Conservation (phyloP, 2,329 filamentous ascomycete species). For the Cladosporium sp. region DNA sequence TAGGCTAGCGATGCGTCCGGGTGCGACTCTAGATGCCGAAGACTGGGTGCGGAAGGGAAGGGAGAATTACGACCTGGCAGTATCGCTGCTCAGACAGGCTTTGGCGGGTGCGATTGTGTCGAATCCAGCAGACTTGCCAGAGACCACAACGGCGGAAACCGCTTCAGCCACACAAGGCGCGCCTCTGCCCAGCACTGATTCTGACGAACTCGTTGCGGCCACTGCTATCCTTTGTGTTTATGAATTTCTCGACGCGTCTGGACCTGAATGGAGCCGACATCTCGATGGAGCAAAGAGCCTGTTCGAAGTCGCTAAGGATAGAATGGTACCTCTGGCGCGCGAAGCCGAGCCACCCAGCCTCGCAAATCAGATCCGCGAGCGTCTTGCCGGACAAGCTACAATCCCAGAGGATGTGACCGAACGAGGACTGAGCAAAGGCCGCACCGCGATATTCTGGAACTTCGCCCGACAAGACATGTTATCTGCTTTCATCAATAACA, state of each 20-base stretch:
- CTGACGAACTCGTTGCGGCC: constrained; percentile 64
- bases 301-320: constrained; percentile 56
- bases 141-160: constrained; percentile 27
- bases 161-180: constrained; percentile 24
- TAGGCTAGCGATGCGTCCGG: constrained; percentile 53
- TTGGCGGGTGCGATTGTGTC: constrained; percentile 32
- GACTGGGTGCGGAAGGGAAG: constrained; percentile 59
- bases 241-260: constrained; percentile 66
- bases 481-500: constrained; percentile 64
- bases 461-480: constrained; percentile 67
- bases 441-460: constrained; percentile 66
- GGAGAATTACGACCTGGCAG: constrained; percentile 57
- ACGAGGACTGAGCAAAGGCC: constrained; percentile 47
- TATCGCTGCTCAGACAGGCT: constrained; percentile 36
- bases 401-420: constrained; percentile 18
- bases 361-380: constrained; percentile 25
- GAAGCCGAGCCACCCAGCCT: constrained; percentile 38
- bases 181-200: constrained; percentile 42
- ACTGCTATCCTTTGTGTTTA: constrained; percentile 68
- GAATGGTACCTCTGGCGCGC: constrained; percentile 48
- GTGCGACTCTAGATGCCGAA: constrained; percentile 37
- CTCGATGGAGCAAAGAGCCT: constrained; percentile 65
- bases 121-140: constrained; percentile 29
- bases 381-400: constrained; percentile 15
- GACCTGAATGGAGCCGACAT: constrained; percentile 63